phyloP scores from a whole-genome alignment of 345 rosid species.

The Ceriops zippeliana region DNA sequence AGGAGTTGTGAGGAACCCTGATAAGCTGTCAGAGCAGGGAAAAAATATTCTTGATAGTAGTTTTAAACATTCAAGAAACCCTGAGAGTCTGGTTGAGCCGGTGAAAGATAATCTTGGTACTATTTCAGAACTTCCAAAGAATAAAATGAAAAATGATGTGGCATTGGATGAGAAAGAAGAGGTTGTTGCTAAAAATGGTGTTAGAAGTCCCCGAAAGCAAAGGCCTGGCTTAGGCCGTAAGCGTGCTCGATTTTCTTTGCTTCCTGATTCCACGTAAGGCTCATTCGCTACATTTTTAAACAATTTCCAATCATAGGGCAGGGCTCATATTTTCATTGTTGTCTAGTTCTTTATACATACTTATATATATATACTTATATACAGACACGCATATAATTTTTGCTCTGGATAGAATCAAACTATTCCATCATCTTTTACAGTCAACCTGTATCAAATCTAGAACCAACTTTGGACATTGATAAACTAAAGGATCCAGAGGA shows the following conservation, averaged over 20 bases:
- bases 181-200: conserved; percentile 23
- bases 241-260: conserved; percentile 65
- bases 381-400: no score
- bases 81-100: no score
- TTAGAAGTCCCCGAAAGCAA: conserved; percentile 46
- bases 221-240: conserved; percentile 68
- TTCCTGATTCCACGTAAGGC: conserved; percentile 52
- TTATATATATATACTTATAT: no score
- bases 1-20: conserved; percentile 16
- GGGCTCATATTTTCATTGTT: neutral
- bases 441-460: conserved; percentile 40
- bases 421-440: conserved; percentile 36
- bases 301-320: no score
- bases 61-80: neutral
- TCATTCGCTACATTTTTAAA: neutral
- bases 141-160: conserved; percentile 15
- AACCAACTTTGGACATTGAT: conserved; percentile 53
- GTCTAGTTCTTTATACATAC: neutral
- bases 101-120: neutral
- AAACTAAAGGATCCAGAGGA: conserved; percentile 63
- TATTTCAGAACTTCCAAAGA: neutral
- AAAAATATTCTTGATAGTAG: neutral
- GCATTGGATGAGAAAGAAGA: conserved; percentile 16
- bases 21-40: neutral
- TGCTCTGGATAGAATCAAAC: neutral